Conservation (phyloP, 1,139 yeast genomes). For the Taphrina pruni region DNA sequence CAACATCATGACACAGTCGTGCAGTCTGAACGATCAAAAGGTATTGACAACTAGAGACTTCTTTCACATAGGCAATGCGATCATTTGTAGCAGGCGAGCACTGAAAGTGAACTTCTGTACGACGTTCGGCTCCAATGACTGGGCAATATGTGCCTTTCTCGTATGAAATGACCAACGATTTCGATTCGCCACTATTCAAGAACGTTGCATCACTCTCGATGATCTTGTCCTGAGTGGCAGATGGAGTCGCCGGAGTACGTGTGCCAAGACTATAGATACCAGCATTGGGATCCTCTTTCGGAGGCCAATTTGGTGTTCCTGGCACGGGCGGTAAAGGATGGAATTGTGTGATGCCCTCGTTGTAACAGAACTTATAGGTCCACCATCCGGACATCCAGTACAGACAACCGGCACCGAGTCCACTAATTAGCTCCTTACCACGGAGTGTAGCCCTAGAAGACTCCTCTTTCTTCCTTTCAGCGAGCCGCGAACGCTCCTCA, state of each 20-base stretch:
- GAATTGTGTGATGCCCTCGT: slow-evolving; percentile 64
- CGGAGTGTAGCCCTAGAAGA: slow-evolving; percentile 8
- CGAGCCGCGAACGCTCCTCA: slow-evolving; percentile 13
- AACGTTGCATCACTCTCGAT: slow-evolving; percentile 47
- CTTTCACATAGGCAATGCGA: slow-evolving; percentile 60
- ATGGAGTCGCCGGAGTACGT: slow-evolving; percentile 27
- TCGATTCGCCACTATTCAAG: slow-evolving; percentile 53
- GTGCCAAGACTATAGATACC: slow-evolving; percentile 45
- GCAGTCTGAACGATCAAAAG: slow-evolving; percentile 66
- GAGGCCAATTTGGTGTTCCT: slow-evolving; percentile 46
- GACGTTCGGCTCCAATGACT: slow-evolving; percentile 66
- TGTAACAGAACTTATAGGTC: slow-evolving; percentile 67
- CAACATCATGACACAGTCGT: slow-evolving; percentile 61
- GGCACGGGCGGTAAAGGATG: slow-evolving; percentile 51
- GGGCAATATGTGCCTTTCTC: slow-evolving; percentile 75
- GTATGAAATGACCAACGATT: slow-evolving; percentile 61
- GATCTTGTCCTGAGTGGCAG: slow-evolving; percentile 9
- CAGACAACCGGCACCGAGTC: slow-evolving; percentile 16
- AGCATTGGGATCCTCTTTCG: slow-evolving; percentile 44
- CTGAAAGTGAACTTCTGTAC: slow-evolving; percentile 66
- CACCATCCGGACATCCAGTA: slow-evolving; percentile 59
- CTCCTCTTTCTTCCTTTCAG: slow-evolving; percentile 16
- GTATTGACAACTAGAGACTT: slow-evolving; percentile 75
- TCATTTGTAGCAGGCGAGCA: slow-evolving; percentile 60
- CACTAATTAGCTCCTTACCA: slow-evolving; percentile 13